Evolutionary conservation across 2,329 filamentous ascomycete species (phyloP), one percentile per base, ranked within the genome.

Genomic region (Chaetomium olivaceum): DNA sequence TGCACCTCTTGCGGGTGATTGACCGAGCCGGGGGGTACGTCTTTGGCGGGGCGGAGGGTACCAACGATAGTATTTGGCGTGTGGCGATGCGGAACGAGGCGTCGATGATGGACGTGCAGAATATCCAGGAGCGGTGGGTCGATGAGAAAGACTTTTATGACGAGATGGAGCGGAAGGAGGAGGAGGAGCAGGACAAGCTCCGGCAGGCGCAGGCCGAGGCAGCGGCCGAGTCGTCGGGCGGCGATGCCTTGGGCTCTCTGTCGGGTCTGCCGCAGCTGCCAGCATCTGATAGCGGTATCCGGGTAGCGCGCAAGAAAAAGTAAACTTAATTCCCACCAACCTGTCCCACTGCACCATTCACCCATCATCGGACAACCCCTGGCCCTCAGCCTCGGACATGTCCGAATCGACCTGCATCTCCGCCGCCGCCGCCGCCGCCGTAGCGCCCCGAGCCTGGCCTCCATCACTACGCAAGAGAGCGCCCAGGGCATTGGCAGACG

Each of bases 61-160:
- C 93, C 55, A 97, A 98, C 72, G 94, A 99, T 76, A 93, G 90
- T 7, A 87, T 99, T n/a, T 99, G 95, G 95, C 92, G 96, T 74
- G 89, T 98, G 54, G 92, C 95, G 2, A 96, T 98, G 87, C 87
- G 93, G 64, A 88, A 88, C 65, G 88, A 89, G 65, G 86, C 88
- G 43, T 87, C 87, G 36, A 80, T 88, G 78, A 88, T 96, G 83
- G 93, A 96, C 72, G 88, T 93, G 11, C 83, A 89, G 66, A 94
- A 99, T 77, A 89, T 98, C 69, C 95, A 99, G 78, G 95, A 99
- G 80, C 85, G 95, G 67, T 99, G 95, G 95, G 81, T 99, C 36
- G 94, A 98, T 78, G 84, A 89, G 50, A 95, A 93, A 75, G 93
- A 93, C 19, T 92, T 90, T 70, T 92, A 92, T 74, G 95, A 99